Evolutionary conservation across 148 eudicot genomes (phyloP), one percentile per base, ranked within the genome.

Genomic region (Cornus kousa): DNA sequence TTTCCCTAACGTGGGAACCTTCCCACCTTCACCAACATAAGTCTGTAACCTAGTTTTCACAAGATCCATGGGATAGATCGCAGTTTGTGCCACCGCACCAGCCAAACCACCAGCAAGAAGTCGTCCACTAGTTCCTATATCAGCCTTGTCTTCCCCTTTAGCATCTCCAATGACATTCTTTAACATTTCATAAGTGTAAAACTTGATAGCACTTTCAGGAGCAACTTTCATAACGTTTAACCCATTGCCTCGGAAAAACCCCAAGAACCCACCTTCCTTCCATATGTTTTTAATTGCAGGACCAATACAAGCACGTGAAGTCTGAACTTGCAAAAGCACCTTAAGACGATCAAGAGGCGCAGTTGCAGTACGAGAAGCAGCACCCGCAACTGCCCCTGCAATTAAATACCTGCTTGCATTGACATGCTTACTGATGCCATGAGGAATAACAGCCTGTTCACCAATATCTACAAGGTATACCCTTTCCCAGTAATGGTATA

Each of bases 321-420:
- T 96, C 80, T 88, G 97, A 81, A 96, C 91, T 87, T 96, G 99
- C 74, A 96, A 74, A 72, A 82, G 40, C 37, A 96, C 99, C 85
- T 96, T 96, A 65, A 96, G 83, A 35, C 98, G 95, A 81, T 96
- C 99, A 70, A 96, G 87, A 77, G 99, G 99, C 37, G 99, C 99
- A 76, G 99, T 96, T 73, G 91, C 98, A 71, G 99, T 93, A 71
- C 99, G 97, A 80, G 99, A 95, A 65, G 97, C 95, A 84, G 95
- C 96, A 76, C 99, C 99, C 1, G 99, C 99, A 7, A 96, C 90
- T 73, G 91, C 98, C 33, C 99, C 99, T 33, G 99, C 99, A 77
- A 96, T 90, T 76, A 96, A 62, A 80, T 95, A 95, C 85, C 89
- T 89, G 76, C 91, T 82, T n/a, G 97, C 95, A 75, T 95, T 89